Conservation (phyloP, 2,329 filamentous ascomycete genomes). For the Aspergillus pseudoviridinutans region DNA sequence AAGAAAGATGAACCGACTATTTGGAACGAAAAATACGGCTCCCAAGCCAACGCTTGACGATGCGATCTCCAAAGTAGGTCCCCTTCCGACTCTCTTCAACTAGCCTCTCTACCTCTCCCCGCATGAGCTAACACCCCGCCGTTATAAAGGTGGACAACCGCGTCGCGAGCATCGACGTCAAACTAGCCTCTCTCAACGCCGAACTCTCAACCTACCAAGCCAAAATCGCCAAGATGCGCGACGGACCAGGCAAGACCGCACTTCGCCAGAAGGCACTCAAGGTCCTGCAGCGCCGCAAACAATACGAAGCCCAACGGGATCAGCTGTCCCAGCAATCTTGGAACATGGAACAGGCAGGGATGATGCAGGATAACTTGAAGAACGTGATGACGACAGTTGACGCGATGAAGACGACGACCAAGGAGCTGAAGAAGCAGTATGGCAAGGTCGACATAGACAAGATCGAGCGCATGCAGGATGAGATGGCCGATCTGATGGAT, state of each 20-base stretch:
- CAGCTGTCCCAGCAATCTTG: constrained; percentile 91
- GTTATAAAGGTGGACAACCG: constrained; percentile 65
- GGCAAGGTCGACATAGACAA: constrained; percentile 96
- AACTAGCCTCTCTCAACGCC: constrained; percentile 85
- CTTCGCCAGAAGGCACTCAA: constrained; percentile 94
- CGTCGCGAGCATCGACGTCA: constrained; percentile 85
- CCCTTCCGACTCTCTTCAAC: background rate
- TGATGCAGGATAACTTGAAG: constrained; percentile 98
- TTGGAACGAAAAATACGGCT: constrained; percentile 78
- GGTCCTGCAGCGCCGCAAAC: constrained; percentile 85
- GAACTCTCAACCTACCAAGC: constrained; percentile 85
- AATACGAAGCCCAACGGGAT: constrained; percentile 90
- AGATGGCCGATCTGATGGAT: constrained; percentile 98
- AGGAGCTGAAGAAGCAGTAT: constrained; percentile 87
- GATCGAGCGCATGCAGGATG: constrained; percentile 96
- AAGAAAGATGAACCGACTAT: constrained; percentile 83
- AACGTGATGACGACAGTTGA: constrained; percentile 99
- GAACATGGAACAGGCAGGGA: constrained; percentile 98
- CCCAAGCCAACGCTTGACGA: constrained; percentile 85
- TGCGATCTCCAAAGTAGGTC: constrained; percentile 72
- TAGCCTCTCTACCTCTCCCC: constrained; percentile 1
- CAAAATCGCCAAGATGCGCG: constrained; percentile 87
- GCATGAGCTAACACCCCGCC: constrained; percentile 3
- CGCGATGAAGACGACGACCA: constrained; percentile 94
- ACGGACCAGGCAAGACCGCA: constrained; percentile 87